Conservation (phyloP, 208 protist species). For the Phytomonas francai region DNA sequence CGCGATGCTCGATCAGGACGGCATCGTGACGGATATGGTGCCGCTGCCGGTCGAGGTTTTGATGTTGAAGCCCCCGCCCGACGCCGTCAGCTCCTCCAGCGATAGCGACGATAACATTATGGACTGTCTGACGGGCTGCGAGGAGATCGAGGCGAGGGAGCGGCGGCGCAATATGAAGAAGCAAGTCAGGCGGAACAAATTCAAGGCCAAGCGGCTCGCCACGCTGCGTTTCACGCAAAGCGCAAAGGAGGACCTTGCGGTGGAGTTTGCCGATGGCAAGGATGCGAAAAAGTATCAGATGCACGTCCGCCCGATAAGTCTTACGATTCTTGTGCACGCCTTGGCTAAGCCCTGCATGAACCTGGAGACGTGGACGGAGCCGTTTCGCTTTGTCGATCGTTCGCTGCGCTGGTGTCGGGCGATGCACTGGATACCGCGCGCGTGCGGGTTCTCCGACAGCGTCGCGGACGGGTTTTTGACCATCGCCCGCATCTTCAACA, state of each 20-base stretch:
- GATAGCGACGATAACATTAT: constrained; percentile 33
- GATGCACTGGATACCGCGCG: constrained; percentile 77
- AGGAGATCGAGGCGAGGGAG: constrained; percentile 37
- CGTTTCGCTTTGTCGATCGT: constrained; percentile 76
- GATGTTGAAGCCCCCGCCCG: constrained; percentile 32
- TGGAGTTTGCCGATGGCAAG: constrained; percentile 64
- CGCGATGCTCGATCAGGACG: constrained; percentile 70
- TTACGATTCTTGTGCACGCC: constrained; percentile 69
- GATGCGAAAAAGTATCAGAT: constrained; percentile 27
- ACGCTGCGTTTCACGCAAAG: constrained; percentile 53
- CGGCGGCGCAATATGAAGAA: constrained; percentile 51
- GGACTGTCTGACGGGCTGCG: constrained; percentile 22
- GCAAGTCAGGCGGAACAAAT: constrained; percentile 70
- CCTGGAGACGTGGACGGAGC: constrained; percentile 79
- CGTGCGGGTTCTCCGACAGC: constrained; percentile 57
- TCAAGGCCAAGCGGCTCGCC: constrained; percentile 66
- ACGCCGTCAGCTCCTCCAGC: constrained; percentile 36
- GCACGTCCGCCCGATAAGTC: constrained; percentile 57
- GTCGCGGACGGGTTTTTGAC: constrained; percentile 45
- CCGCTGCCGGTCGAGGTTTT: constrained; percentile 61
- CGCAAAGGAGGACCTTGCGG: constrained; percentile 47
- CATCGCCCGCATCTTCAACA: constrained; percentile 72
- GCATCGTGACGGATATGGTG: constrained; percentile 89
- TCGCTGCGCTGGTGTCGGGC: constrained; percentile 54
- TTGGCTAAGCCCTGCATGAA: constrained; percentile 37